Evolutionary conservation across 108 stramenopile genomes (phyloP), one percentile per base, ranked within the genome.

Genomic region (Pseudonitzschia pungens): DNA sequence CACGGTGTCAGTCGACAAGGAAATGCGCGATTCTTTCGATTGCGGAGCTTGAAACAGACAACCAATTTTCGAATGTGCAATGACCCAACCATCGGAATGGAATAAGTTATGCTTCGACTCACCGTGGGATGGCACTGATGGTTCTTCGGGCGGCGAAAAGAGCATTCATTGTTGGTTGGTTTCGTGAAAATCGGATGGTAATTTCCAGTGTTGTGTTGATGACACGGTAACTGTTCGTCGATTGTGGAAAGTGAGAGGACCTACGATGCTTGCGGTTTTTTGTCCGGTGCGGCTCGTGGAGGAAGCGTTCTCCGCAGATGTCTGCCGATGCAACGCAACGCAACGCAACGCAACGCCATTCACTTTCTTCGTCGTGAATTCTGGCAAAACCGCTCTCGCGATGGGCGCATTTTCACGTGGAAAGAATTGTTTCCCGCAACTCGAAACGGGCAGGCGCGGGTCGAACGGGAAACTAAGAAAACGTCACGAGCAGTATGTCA

Each of bases 111-210:
- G 45, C 16, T 48, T 48, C 22, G 24, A 67, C 66, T 44, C 43
- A 67, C 66, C 66, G 66, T 45, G 66, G 66, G 45, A 67, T 27
- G 48, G 66, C 66, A 26, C 45, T 68, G 55, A 64, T 29, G 55
- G 65, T 45, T 41, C 67, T 31, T 59, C 75, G 75, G 68, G 68
- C 54, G n/a, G 60, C 60, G 36, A 62, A 62, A 69, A 76, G 68
- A 45, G 75, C 75, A 57, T 69, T 69, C 75, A 76, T 76, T 18
- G 22, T 76, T 24, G 12, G 8, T 14, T 72, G 57, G 27, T 4
- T 32, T 58, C 6, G 2, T 2, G 1, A 48, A 48, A 2, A 48
- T 18, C 2, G 45, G 36, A 36, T 36, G 36, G 36, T 36, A n/a
- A n/a, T n/a, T n/a, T 36, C 2, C 36, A 6, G 6, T 36, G 6